A percentile compares a stretch with the other conserved stretches of the same genome.
Evolutionary conservation across 805 yeast species (phyloP).

Genomic region (Metschnikowia lochheadii): DNA sequence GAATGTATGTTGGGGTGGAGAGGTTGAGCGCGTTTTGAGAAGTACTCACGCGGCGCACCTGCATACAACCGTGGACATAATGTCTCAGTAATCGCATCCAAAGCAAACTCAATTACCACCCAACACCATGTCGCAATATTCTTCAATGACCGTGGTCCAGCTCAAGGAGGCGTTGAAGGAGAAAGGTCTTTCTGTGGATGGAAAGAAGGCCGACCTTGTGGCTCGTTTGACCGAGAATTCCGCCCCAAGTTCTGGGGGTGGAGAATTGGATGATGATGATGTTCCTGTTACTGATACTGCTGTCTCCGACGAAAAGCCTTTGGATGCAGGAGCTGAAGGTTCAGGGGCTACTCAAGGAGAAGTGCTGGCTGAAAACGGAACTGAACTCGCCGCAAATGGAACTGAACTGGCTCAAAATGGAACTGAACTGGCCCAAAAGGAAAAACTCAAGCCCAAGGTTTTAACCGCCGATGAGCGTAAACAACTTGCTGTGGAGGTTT

Average conservation of each 20-base stretch:
- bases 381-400: neutral
- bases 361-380: no score
- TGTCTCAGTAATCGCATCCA: neutral
- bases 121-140: conserved; percentile 46
- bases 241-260: conserved; percentile 6
- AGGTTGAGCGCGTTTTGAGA: neutral
- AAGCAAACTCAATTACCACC: neutral
- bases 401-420: neutral
- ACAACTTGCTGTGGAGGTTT: conserved; percentile 59
- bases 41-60: neutral
- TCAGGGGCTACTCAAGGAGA: no score
- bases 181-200: conserved; percentile 63
- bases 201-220: conserved; percentile 77
- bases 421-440: neutral
- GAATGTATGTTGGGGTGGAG: neutral
- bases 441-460: conserved; percentile 33
- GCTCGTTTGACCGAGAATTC: conserved; percentile 62
- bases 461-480: conserved; percentile 68
- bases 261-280: conserved; percentile 2
- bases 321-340: no score
- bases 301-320: neutral
- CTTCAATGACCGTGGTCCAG: conserved; percentile 76
- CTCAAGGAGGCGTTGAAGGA: conserved; percentile 71
- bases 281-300: neutral
- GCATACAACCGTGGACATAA: neutral